Evolutionary conservation across 192 early-diverging fungal species (phyloP), one percentile per base, ranked within the genome.

Genomic region (Physocladia obscura): DNA sequence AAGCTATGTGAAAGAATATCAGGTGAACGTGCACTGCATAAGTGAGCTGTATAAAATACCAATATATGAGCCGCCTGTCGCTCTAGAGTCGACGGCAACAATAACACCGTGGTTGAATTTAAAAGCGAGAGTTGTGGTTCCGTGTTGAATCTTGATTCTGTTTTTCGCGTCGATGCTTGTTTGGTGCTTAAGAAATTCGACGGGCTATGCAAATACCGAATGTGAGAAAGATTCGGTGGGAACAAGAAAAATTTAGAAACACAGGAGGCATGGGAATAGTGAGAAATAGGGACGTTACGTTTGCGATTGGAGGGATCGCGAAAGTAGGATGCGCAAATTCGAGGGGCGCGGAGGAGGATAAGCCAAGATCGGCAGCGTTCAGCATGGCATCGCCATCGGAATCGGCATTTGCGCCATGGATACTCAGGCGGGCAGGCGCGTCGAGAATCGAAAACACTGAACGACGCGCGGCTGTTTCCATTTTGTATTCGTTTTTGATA

Each of bases 111-210:
- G 84, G 59, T 91, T 85, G 81, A 95, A 99, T 78, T 96, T 93
- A 87, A 99, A 99, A 38, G 95, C 95, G 48, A 99, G 80, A 0
- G 97, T 99, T 3, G 97, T 99, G 8, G 97, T 99, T 73, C 97
- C 97, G 77, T 99, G 92, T 57, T 88, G 88, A 62, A 97, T 90
- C 72, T 95, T 92, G 75, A 99, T 93, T 49, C 86, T 80, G 75
- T 90, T 87, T 59, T 93, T 88, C 39, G 89, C 84, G 27, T 82
- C 89, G 29, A 75, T 76, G 37, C 63, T 69, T 32, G 91, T 96
- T 71, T 92, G 88, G 54, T 88, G 80, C 80, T 92, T 85, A 74
- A 94, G 77, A 69, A 96, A 97, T 39, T 87, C 89, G 11, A 92
- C 83, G 27, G 94, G 96, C 91, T 97, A n/a, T n/a, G n/a, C n/a